These are phyloP conservation scores for Hibiscus tridactylites DNA, from an alignment of 345 rosid genomes.

Conservation along the genomic window DNA sequence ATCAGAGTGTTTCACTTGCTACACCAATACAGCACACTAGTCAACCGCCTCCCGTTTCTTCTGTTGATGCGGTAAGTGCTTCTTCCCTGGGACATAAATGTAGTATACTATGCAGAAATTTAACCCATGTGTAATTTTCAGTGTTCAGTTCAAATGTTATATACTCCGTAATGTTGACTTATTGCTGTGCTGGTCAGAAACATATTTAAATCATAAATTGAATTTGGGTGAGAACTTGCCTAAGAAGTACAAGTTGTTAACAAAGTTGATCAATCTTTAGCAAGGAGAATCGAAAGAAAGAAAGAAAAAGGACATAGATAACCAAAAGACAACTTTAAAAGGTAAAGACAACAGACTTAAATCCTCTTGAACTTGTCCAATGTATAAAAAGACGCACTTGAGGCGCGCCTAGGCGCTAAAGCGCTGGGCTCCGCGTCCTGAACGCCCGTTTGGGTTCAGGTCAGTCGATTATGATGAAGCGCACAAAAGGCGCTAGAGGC, in stretches of 20 bases:
- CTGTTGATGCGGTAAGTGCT: slow-evolving; percentile 50
- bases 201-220: background rate
- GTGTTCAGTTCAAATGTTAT: background rate
- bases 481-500: too few relatives aligned
- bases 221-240: background rate
- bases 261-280: background rate
- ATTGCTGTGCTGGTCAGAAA: background rate
- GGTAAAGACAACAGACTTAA: background rate
- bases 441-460: too few relatives aligned
- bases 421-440: too few relatives aligned
- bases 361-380: background rate
- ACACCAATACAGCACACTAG: slow-evolving; percentile 42
- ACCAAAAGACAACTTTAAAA: background rate
- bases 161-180: background rate
- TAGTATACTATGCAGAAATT: background rate
- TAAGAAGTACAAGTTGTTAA: background rate
- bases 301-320: background rate
- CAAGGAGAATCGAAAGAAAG: background rate
- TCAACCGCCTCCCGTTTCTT: slow-evolving; percentile 47
- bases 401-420: too few relatives aligned
- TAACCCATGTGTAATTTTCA: background rate
- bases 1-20: slow-evolving; percentile 39
- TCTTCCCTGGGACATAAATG: background rate
- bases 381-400: too few relatives aligned
- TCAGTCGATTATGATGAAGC: too few relatives aligned